These are phyloP conservation scores for Solanum hybrid DNA, from an alignment of 305 asterid genomes.

Conservation along the genomic window DNA sequence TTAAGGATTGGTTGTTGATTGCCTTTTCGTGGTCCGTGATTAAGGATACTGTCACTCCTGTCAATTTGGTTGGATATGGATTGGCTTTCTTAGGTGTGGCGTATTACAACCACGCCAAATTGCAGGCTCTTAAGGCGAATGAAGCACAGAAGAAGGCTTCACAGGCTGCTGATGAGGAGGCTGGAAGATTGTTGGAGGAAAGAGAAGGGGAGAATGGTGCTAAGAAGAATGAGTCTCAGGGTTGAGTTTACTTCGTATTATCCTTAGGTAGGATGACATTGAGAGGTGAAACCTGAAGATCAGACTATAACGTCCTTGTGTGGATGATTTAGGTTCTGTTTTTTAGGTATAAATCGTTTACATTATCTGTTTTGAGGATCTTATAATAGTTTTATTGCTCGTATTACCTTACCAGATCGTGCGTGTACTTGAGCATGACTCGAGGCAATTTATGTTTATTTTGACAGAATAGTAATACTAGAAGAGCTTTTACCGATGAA, in stretches of 20 bases:
- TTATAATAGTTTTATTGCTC: neutral
- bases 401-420: conserved; percentile 1
- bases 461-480: conserved; percentile 2
- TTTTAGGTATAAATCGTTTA: neutral
- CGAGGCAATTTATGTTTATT: neutral
- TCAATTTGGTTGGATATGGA: conserved; percentile 42
- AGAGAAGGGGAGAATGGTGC: conserved; percentile 26
- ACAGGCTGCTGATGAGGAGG: conserved; percentile 36
- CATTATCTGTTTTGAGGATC: conserved; percentile 4
- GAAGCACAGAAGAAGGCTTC: conserved; percentile 41
- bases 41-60: conserved; percentile 51
- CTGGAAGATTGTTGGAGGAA: conserved; percentile 40
- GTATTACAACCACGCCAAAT: conserved; percentile 44
- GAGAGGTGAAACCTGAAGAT: neutral
- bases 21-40: conserved; percentile 58
- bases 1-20: conserved; percentile 52
- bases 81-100: conserved; percentile 53
- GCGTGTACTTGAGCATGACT: conserved; percentile 8
- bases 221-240: conserved; percentile 37
- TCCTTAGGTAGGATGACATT: neutral
- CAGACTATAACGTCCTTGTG: neutral
- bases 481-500: neutral
- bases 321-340: neutral
- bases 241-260: conserved; percentile 8
- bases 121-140: conserved; percentile 55